Conservation (phyloP, 2,329 filamentous ascomycete genomes). For the Cryphonectria parasitica region DNA sequence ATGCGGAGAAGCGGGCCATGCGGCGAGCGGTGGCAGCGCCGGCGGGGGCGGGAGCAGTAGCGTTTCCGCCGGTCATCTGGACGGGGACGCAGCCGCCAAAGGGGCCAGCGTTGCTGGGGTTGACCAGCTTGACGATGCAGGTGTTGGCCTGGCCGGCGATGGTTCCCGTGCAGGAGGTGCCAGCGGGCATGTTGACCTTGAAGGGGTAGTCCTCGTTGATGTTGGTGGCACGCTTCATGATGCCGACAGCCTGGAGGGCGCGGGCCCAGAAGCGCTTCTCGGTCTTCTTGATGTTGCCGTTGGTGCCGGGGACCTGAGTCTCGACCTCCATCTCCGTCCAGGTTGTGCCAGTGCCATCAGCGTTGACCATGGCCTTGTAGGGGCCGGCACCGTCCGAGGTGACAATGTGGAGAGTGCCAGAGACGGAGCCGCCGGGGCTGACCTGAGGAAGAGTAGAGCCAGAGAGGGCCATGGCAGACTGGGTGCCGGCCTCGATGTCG, state of each 20-base stretch:
- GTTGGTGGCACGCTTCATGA: constrained; percentile 31
- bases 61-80: constrained; percentile 22
- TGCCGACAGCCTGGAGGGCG: constrained; percentile 26
- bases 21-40: constrained; percentile 26
- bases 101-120: constrained; percentile 31
- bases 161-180: constrained; percentile 35
- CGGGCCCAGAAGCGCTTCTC: constrained; percentile 30
- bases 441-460: constrained; percentile 46
- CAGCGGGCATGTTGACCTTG: constrained; percentile 35
- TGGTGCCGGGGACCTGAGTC: constrained; percentile 43
- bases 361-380: constrained; percentile 43
- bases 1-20: constrained; percentile 27
- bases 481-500: constrained; percentile 38
- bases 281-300: constrained; percentile 40
- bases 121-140: constrained; percentile 38
- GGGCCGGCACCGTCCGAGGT: constrained; percentile 48
- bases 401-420: constrained; percentile 45
- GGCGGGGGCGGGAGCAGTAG: constrained; percentile 14
- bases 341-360: constrained; percentile 43
- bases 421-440: constrained; percentile 39
- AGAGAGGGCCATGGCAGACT: constrained; percentile 40
- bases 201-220: constrained; percentile 35
- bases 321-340: constrained; percentile 37
- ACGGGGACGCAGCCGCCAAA: constrained; percentile 30
- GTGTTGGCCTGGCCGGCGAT: constrained; percentile 33